phyloP scores from a whole-genome alignment of 495 filamentous ascomycete species.

The Aspergillus taichungensis region DNA sequence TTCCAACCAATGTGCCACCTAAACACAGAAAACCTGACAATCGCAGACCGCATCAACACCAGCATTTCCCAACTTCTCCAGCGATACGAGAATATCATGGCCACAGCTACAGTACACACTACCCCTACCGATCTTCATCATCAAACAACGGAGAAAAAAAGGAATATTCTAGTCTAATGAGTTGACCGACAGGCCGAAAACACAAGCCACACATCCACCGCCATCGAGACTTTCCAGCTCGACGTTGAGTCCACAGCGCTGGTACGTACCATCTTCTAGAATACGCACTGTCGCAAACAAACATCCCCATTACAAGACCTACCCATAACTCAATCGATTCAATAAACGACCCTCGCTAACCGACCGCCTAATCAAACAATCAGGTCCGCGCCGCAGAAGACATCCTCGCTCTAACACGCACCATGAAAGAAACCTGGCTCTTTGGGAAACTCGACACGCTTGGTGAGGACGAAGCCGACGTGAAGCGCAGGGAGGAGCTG shows the following conservation, averaged over 20 bases:
- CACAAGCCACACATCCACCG: slow-evolving; percentile 35
- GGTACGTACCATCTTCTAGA: slow-evolving; percentile 29
- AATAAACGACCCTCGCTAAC: background rate
- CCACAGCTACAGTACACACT: slow-evolving; percentile 42
- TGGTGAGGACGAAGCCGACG: slow-evolving; percentile 38
- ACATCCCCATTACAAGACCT: background rate
- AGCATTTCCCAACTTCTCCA: slow-evolving; percentile 48
- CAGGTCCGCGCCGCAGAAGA: slow-evolving; percentile 62
- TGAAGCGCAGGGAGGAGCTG: slow-evolving; percentile 34
- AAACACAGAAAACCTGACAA: slow-evolving; percentile 7
- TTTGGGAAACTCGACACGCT: slow-evolving; percentile 62
- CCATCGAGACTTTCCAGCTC: slow-evolving; percentile 52
- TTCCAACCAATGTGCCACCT: background rate
- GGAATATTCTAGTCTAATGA: no score
- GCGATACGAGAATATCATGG: slow-evolving; percentile 55
- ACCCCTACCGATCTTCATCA: background rate
- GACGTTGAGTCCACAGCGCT: slow-evolving; percentile 56
- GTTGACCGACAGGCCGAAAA: slow-evolving; percentile 24
- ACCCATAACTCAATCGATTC: background rate
- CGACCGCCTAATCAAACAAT: background rate
- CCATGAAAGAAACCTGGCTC: slow-evolving; percentile 67
- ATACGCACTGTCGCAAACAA: background rate
- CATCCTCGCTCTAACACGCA: slow-evolving; percentile 50
- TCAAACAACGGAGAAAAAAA: background rate
- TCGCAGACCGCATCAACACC: slow-evolving; percentile 44